Base-by-base conservation (phyloP, 176 grass and related monocot species). In the Triticum urartu region DNA sequence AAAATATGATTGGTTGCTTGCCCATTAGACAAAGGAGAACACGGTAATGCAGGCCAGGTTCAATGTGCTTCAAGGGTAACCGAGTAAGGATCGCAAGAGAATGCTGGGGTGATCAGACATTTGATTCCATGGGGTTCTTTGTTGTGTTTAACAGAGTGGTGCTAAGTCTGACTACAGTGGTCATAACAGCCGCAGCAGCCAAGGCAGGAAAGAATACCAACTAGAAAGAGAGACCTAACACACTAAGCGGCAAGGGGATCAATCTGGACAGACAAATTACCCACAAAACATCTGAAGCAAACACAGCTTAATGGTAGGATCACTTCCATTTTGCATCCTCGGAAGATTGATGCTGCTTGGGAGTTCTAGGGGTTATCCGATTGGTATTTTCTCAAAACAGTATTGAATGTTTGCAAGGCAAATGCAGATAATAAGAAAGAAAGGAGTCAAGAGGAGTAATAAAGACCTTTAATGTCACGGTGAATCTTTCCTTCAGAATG, bases 401-500 rank as follows among this genome's bases (percentile, higher is more conserved):
- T 30, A 47, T 18, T 42, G n/a, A 39, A 26, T 18, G 83, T 68
- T 64, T 18, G 28, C 21, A 22, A 88, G 38, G 64, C 70, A 89
- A 65, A 70, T 82, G 33, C 79, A 58, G 38, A 68, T 85, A 78
- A 64, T 58, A 77, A 24, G 45, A 38, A 67, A 36, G 24, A 75
- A 62, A 59, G 1, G 11, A 83, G 35, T 63, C 12, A 54, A 22
- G 10, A 72, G 64, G 32, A 81, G 35, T 76, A 88, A 85, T 77
- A 17, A 65, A 91, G 45, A 98, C 91, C 91, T 98, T 95, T 93
- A 83, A 95, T 95, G 83, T 95, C 91, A 75, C 91, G 87, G 62
- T 98, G 96, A 87, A 99, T 99, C 82, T 99, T 99, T 87, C 97
- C 97, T 90, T 99, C 97, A 79, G 85, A 94, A 87, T 97, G 97